Base-by-base conservation (phyloP, 768 basidiomycete species). In the Fomitopsis serialis region DNA sequence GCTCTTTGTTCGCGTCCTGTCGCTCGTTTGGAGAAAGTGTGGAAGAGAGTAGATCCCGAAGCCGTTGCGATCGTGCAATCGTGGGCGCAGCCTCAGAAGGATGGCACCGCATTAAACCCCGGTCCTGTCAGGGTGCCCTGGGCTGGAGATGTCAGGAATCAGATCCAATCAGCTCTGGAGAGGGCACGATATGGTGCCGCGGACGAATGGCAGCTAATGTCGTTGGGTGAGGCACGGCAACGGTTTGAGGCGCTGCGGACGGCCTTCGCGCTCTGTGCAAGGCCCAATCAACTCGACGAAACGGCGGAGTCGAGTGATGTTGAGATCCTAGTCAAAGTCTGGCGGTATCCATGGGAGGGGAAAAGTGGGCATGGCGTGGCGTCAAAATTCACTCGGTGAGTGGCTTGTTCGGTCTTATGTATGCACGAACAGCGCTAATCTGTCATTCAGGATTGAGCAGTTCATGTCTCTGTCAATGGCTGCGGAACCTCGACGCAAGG, bases 381-480 rank as follows among this genome's bases (percentile, higher is more conserved):
- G 60, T 79, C 59, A 72, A 89, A 86, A 57, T 87, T 87, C 60
- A 75, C 82, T 54, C 72, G 83, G 87, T 86, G 63, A 25, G 82
- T 71, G 48, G 40, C 9, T n/a, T 45, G 48, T 23, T 48, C 32
- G 24, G 32, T 50, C 42, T 3, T 48, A 13, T 19, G 21, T n/a
- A 35, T 7, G 10, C 42, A 11, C 29, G 29, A 32, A 11, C 29
- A 11, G 29, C 29, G n/a, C 51, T 52, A 5, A 44, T 49, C 48
- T 37, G 43, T 5, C 17, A 15, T 45, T 45, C 43, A 89, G 86
- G 8, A 70, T 87, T 55, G 88, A 88, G 23, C 86, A 88, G 55
- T 91, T 89, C 61, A 86, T 85, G 79, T 81, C 85, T 0, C 72
- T 89, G 19, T 92, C 90, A 2, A 66, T 89, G 32, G 81, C 86